Evolutionary conservation across 331 rosid species (phyloP).

Genomic region (Prunus yedoensis): DNA sequence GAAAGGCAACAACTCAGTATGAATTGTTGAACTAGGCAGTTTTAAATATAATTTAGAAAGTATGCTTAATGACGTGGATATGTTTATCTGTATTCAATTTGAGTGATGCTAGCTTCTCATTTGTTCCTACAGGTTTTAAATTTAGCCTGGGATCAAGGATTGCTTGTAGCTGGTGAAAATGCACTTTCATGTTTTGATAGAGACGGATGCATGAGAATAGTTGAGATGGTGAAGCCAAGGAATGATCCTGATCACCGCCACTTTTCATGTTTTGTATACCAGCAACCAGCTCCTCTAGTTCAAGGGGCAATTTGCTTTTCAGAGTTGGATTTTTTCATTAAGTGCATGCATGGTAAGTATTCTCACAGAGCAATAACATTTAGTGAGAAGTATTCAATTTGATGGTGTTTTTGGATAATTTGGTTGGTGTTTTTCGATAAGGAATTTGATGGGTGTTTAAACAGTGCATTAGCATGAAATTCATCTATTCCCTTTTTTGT

Average conservation of each 20-base stretch:
- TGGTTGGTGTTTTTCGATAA: background rate
- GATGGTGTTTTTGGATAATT: background rate
- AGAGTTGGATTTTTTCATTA: constrained; percentile 79
- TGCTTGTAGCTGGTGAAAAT: constrained; percentile 82
- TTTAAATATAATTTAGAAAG: background rate
- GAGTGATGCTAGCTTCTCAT: constrained; percentile 14
- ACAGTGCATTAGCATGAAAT: background rate
- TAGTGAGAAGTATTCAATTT: constrained; percentile 8
- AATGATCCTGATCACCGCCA: constrained; percentile 83
- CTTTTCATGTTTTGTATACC: constrained; percentile 75
- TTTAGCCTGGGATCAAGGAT: constrained; percentile 83
- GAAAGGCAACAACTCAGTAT: background rate
- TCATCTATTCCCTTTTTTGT: background rate
- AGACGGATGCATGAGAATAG: constrained; percentile 72
- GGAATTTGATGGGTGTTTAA: constrained; percentile 2
- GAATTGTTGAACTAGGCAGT: background rate
- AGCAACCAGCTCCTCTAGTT: constrained; percentile 65
- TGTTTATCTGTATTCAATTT: background rate
- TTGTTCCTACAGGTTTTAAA: constrained; percentile 57
- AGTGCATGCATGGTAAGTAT: constrained; percentile 91
- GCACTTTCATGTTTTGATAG: constrained; percentile 70
- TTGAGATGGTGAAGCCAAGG: constrained; percentile 89
- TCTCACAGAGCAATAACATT: constrained; percentile 17
- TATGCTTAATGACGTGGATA: background rate
- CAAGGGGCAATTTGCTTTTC: constrained; percentile 68